These are phyloP conservation scores for Curvularia sp. DNA, from an alignment of 2,329 filamentous ascomycete genomes.

Conservation along the genomic window DNA sequence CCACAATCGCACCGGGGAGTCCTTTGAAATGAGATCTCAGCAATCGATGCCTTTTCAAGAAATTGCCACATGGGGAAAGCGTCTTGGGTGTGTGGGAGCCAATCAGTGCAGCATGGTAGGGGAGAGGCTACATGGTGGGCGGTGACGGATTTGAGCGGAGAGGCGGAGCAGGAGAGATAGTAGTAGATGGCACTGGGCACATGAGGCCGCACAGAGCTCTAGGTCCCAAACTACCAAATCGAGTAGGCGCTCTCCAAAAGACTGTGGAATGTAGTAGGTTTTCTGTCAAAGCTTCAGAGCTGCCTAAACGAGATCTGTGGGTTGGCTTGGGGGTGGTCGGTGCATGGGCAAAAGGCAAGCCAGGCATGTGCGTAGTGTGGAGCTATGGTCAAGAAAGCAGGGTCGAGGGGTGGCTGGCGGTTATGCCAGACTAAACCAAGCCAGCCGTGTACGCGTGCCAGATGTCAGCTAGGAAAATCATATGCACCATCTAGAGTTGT, in stretches of 20 bases:
- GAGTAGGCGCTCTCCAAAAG: slow-evolving; percentile 27
- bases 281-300: slow-evolving; percentile 45
- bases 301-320: slow-evolving; percentile 39
- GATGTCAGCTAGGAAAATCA: background rate
- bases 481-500: slow-evolving; percentile 13
- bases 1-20: slow-evolving; percentile 6
- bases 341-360: slow-evolving; percentile 21
- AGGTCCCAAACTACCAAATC: slow-evolving; percentile 33
- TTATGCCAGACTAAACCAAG: background rate
- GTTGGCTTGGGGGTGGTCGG: slow-evolving; percentile 26
- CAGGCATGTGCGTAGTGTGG: slow-evolving; percentile 13
- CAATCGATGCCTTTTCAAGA: background rate
- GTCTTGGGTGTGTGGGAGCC: background rate
- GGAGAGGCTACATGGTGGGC: background rate
- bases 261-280: slow-evolving; percentile 37
- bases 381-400: slow-evolving; percentile 18
- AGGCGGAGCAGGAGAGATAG: background rate
- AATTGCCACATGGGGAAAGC: background rate
- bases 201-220: slow-evolving; percentile 13
- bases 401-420: slow-evolving; percentile 4
- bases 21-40: slow-evolving; percentile 5
- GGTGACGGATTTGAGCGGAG: slow-evolving; percentile 9
- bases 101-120: background rate
- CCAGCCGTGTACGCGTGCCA: background rate
- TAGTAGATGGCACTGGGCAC: background rate